These are phyloP conservation scores for Geosmithia morbida DNA, from an alignment of 2,329 filamentous ascomycete genomes.

Conservation along the genomic window DNA sequence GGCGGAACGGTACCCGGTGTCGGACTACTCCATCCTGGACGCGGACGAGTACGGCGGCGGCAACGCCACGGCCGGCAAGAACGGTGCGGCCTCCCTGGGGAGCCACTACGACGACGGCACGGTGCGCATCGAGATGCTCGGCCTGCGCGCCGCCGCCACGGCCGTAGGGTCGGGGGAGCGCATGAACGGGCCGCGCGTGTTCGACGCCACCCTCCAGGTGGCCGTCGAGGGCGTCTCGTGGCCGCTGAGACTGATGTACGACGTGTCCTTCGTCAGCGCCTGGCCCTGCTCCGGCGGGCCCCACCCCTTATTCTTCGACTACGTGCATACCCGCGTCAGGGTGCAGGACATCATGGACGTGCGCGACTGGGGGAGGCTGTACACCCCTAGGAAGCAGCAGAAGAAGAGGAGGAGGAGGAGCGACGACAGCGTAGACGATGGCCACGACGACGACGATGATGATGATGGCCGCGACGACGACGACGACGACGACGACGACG, in stretches of 20 bases:
- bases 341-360: slow-evolving; percentile 53
- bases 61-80: slow-evolving; percentile 16
- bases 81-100: not conserved
- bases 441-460: slow-evolving; percentile 26
- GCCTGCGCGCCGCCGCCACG: slow-evolving; percentile 26
- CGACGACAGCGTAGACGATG: slow-evolving; percentile 42
- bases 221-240: slow-evolving; percentile 49
- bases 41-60: slow-evolving; percentile 44
- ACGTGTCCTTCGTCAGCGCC: slow-evolving; percentile 51
- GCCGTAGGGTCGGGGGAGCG: slow-evolving; percentile 2
- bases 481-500: slow-evolving; percentile 9
- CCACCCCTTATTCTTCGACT: slow-evolving; percentile 61
- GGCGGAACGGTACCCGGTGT: slow-evolving; percentile 46
- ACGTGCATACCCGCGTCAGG: slow-evolving; percentile 41
- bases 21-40: slow-evolving; percentile 49
- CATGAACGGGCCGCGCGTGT: slow-evolving; percentile 26
- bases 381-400: slow-evolving; percentile 7
- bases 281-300: slow-evolving; percentile 50
- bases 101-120: slow-evolving; percentile 26
- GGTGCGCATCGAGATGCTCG: slow-evolving; percentile 55
- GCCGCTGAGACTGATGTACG: slow-evolving; percentile 47
- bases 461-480: slow-evolving; percentile 40
- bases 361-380: slow-evolving; percentile 46
- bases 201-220: slow-evolving; percentile 48
- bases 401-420: slow-evolving; percentile 26